Base-by-base conservation (phyloP, 1,284 basidiomycete genomes). In the Takashimella tepidaria region DNA sequence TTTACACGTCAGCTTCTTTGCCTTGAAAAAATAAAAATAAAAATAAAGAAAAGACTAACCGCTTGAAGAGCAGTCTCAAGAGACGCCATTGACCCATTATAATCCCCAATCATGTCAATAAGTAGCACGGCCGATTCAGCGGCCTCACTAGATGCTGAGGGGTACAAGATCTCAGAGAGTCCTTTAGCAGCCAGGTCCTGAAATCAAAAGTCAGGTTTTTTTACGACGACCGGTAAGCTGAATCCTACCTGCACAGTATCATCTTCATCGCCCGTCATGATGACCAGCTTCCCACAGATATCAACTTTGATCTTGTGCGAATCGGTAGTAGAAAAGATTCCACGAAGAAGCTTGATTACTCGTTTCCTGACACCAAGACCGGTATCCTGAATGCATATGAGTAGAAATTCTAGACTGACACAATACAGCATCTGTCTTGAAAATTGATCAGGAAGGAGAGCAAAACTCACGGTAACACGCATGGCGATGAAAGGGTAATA, bases 301-400 rank as follows among this genome's bases (percentile, higher is more conserved):
- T 96, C 90, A 46, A 87, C 81, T 22, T 84, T 83, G 27, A 86
- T 82, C 10, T 75, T 65, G 25, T 79, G 74, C 50, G 85, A 60
- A 21, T 82, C 78, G 1, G 84, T 83, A 4, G 84, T 81, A 6
- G 73, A 65, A 69, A 93, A 95, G 63, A 92, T 86, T 13, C 84
- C 82, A 67, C 87, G 90, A 47, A 98, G 80, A 0, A 98, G 79
- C 73, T 93, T 97, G 76, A 98, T 88, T 48, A 96, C 92, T 4
- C 96, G 85, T 69, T 96, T 96, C 27, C 96, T 83, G 2, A 99
- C 96, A 20, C 84, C 84, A 5, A 98, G 79, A 4, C 95, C 92
- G 41, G 92, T 88, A 69, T 98, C 95, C 87, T 92, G 61, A 31
- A n/a, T n/a, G n/a, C n/a, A n/a, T n/a, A n/a, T n/a, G n/a, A n/a